These are phyloP conservation scores for Ophiostoma angusticollis DNA, from an alignment of 2,329 filamentous ascomycete genomes.

Conservation along the genomic window DNA sequence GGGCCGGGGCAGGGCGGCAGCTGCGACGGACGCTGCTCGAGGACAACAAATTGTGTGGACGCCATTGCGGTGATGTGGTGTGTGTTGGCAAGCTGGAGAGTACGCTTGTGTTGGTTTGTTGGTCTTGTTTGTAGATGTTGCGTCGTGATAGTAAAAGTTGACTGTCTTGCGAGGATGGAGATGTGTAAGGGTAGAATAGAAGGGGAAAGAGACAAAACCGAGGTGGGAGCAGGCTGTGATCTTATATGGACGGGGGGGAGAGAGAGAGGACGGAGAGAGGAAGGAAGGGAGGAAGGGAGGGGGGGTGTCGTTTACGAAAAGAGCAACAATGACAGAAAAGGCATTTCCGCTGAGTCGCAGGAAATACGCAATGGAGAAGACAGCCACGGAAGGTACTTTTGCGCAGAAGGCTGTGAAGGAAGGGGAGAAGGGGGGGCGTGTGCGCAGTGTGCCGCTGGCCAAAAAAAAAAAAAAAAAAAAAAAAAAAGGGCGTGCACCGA, in stretches of 20 bases:
- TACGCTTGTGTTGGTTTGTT: conserved; percentile 4
- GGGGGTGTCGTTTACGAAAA: background rate
- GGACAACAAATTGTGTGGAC: conserved; percentile 30
- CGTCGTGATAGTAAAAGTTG: background rate
- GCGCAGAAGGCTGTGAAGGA: no score
- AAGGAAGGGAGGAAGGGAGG: background rate
- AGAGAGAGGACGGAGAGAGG: conserved; percentile 1
- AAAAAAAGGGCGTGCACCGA: no score
- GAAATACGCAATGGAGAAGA: conserved; percentile 2
- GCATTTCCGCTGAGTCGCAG: background rate
- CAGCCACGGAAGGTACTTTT: background rate
- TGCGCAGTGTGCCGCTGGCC: no score
- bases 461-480: no score
- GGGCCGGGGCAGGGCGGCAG: conserved; percentile 56
- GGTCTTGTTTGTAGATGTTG: background rate
- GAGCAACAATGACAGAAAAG: background rate
- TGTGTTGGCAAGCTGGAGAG: conserved; percentile 9
- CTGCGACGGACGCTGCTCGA: conserved; percentile 49
- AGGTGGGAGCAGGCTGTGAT: conserved; percentile 3
- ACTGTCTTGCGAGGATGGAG: no score
- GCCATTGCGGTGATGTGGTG: conserved; percentile 9
- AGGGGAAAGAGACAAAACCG: background rate
- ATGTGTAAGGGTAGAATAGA: background rate
- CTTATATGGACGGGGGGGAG: conserved; percentile 10
- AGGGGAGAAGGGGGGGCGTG: background rate